Percentiles rank a stretch among this genome's conserved stretches.
phyloP scores from a whole-genome alignment of 148 eudicot species.

The Suaeda aralocaspica region DNA sequence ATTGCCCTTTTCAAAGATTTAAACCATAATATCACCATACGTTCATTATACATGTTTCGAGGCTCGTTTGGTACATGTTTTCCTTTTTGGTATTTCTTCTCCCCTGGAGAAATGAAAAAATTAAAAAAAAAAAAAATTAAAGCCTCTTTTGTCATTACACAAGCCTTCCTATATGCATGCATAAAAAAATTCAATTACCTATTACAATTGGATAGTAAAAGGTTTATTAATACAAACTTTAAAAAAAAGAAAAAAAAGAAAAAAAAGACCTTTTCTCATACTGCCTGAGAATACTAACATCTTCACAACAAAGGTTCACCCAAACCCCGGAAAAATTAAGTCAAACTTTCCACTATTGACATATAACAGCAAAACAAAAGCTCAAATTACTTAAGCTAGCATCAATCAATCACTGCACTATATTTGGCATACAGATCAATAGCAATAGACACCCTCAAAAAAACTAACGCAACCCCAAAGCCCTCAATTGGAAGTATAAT shows the following conservation, averaged over 20 bases:
- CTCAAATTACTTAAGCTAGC: background rate
- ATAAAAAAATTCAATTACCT: background rate
- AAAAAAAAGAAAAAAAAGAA: too few relatives aligned
- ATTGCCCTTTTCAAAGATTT: slow-evolving; percentile 56
- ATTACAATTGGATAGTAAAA: too few relatives aligned
- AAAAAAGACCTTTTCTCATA: too few relatives aligned
- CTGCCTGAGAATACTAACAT: too few relatives aligned
- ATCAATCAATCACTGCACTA: background rate
- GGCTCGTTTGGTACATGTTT: slow-evolving; percentile 40
- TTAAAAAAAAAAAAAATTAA: slow-evolving; percentile 8
- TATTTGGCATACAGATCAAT: background rate
- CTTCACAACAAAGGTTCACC: too few relatives aligned
- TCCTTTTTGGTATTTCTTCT: slow-evolving; percentile 20
- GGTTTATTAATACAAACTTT: too few relatives aligned
- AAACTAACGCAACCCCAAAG: background rate
- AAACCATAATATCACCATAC: slow-evolving; percentile 62
- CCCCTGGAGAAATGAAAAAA: too few relatives aligned
- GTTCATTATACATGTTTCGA: slow-evolving; percentile 48
- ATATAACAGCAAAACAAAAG: background rate
- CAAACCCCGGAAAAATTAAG: too few relatives aligned
- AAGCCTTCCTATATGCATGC: background rate
- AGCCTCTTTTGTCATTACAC: background rate
- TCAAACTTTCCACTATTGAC: background rate
- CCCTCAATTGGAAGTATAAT: background rate
- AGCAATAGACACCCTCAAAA: background rate